Conservation (phyloP, 805 yeast species). For the Barnettozyma wickerhamii region DNA sequence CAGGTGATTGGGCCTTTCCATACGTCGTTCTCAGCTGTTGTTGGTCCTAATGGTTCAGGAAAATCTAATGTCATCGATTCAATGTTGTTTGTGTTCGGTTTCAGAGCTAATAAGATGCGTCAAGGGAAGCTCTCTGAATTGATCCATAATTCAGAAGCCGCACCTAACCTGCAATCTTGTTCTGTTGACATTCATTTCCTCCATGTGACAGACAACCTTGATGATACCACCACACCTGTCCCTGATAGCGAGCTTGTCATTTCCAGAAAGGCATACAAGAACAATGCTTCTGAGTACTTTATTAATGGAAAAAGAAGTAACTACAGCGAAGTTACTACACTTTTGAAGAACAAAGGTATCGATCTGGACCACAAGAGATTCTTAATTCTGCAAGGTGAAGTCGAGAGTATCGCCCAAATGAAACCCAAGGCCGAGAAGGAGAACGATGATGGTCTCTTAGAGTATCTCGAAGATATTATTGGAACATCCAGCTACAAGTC, state of each 20-base stretch:
- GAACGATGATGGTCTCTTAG: conserved; percentile 88
- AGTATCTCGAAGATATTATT: conserved; percentile 92
- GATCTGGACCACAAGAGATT: conserved; percentile 95
- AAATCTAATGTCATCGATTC: conserved; percentile 97
- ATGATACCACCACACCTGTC: conserved; percentile 39
- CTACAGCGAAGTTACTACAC: conserved; percentile 72
- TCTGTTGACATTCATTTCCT: conserved; percentile 89
- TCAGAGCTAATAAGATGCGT: conserved; percentile 94
- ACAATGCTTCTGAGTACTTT: conserved; percentile 74
- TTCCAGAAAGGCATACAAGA: conserved; percentile 73
- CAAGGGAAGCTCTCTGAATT: conserved; percentile 90
- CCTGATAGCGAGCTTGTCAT: conserved; percentile 58
- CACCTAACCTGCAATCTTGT: conserved; percentile 65
- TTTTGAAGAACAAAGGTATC: conserved; percentile 77
- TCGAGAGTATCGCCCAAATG: conserved; percentile 98
- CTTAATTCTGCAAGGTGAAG: conserved; percentile 95
- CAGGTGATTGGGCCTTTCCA: conserved; percentile 95
- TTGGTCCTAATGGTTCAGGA: conserved; percentile 98
- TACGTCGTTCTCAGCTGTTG: conserved; percentile 91
- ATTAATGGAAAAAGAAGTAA: conserved; percentile 66
- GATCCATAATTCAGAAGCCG: conserved; percentile 83
- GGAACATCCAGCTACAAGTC: conserved; percentile 87
- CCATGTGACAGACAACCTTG: conserved; percentile 61
- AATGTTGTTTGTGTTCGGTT: conserved; percentile 93
- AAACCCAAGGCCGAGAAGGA: conserved; percentile 93